These are phyloP conservation scores for Dictyophora rubrovolvata DNA, from an alignment of 768 basidiomycete species.

Conservation along the genomic window DNA sequence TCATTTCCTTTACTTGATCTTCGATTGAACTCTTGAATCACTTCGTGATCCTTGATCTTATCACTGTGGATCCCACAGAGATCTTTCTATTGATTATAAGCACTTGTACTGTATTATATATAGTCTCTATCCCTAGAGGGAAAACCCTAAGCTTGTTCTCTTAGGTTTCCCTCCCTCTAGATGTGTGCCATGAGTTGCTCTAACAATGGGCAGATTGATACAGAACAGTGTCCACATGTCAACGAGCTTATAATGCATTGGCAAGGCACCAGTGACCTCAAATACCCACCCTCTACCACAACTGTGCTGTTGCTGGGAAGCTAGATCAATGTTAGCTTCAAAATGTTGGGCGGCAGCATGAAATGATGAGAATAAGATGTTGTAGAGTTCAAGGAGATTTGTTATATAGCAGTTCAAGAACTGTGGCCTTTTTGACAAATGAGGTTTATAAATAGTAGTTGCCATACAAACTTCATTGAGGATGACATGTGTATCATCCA, in stretches of 20 bases:
- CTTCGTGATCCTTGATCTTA: no score
- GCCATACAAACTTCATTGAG: not conserved
- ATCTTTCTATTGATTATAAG: no score
- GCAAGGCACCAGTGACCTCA: not conserved
- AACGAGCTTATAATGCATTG: not conserved
- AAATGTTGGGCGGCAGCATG: not conserved
- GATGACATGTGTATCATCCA: not conserved
- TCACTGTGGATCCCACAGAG: no score
- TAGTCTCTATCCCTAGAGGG: no score
- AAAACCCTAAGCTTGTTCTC: no score
- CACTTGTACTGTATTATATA: no score
- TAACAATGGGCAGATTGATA: conserved; percentile 16
- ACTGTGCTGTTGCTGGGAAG: not conserved
- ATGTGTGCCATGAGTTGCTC: not conserved
- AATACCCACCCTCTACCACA: not conserved
- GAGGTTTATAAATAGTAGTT: not conserved
- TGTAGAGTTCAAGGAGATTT: not conserved
- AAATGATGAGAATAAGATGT: not conserved
- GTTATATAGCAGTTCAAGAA: not conserved
- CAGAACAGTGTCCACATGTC: not conserved
- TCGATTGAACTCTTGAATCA: no score
- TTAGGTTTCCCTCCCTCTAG: not conserved
- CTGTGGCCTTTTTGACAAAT: not conserved
- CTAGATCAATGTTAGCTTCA: not conserved
- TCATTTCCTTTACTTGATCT: no score